Conservation (phyloP, 345 rosid genomes). For the Turnera subulata region DNA sequence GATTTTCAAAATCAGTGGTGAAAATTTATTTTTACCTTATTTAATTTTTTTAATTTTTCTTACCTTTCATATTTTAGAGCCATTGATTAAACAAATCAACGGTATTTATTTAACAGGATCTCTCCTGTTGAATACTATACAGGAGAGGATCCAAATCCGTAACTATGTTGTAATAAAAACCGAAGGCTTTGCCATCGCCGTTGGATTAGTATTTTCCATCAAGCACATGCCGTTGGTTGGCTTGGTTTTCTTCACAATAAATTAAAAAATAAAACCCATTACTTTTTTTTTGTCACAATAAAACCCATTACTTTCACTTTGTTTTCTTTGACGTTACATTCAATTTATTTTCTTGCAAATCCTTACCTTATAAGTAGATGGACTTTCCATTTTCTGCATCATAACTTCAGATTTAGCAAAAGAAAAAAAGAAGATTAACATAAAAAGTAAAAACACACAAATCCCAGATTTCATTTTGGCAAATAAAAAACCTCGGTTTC, state of each 20-base stretch:
- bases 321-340: too few species aligned
- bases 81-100: too few species aligned
- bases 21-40: too few species aligned
- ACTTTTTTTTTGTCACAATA: too few species aligned
- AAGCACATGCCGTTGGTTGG: not conserved
- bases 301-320: too few species aligned
- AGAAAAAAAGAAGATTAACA: not conserved
- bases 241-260: too few species aligned
- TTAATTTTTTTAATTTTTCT: too few species aligned
- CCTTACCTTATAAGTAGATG: not conserved
- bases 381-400: not conserved
- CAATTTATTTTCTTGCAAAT: not conserved
- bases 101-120: too few species aligned
- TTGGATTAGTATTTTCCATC: not conserved
- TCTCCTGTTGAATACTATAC: too few species aligned
- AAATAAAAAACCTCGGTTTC: slow-evolving; percentile 1
- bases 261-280: not conserved
- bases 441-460: not conserved
- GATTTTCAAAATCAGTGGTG: too few species aligned
- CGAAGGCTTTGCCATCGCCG: not conserved
- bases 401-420: not conserved
- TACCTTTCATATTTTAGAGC: too few species aligned
- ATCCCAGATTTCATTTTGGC: slow-evolving; percentile 6
- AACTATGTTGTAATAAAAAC: not conserved
- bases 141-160: not conserved